phyloP scores from a whole-genome alignment of 768 basidiomycete genomes.

The Boletus barrowsii region DNA sequence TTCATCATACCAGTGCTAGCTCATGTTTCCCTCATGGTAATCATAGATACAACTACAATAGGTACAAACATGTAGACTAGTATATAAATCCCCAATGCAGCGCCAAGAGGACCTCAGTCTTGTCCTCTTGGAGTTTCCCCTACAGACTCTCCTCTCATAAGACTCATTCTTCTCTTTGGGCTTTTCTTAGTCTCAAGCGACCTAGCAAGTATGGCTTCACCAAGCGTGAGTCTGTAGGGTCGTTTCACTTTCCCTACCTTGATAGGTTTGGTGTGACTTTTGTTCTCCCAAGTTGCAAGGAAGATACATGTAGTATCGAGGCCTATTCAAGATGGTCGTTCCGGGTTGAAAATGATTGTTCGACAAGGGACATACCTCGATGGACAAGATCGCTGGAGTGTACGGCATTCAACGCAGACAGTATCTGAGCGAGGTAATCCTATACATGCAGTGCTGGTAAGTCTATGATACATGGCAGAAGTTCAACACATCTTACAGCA shows the following conservation, averaged over 20 bases:
- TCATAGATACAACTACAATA: too few species aligned
- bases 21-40: too few species aligned
- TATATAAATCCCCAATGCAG: too few species aligned
- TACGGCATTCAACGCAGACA: conserved; percentile 64
- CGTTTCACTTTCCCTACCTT: conserved; percentile 74
- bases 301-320: conserved; percentile 60
- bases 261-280: conserved; percentile 56
- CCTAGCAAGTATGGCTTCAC: too few species aligned
- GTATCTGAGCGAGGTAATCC: conserved; percentile 75
- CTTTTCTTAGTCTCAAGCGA: too few species aligned
- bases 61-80: too few species aligned
- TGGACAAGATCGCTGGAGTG: conserved; percentile 69
- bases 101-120: too few species aligned
- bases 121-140: too few species aligned
- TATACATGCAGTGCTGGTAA: conserved; percentile 25
- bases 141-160: too few species aligned
- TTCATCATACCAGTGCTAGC: too few species aligned
- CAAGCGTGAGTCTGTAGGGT: too few species aligned
- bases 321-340: conserved; percentile 34
- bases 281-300: conserved; percentile 49
- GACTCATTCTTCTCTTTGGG: too few species aligned
- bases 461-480: not conserved
- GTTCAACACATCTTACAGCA: conserved; percentile 41
- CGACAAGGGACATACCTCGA: conserved; percentile 44
- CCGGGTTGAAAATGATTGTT: not conserved